Evolutionary conservation across 1,284 basidiomycete species (phyloP).

Genomic region (Abortiporus biennis): DNA sequence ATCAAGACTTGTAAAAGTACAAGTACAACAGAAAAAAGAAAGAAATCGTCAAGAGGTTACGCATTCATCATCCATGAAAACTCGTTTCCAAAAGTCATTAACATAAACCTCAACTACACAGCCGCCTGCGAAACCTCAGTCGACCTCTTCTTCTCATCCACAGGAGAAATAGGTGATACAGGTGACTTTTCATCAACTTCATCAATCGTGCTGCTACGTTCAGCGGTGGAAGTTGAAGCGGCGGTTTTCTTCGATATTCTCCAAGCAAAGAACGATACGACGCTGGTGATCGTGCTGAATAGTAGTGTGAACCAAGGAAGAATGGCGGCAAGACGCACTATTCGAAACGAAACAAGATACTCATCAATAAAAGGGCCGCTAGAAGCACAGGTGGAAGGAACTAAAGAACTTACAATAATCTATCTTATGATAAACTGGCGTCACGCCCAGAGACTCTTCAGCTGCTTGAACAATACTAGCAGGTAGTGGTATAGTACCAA

Average conservation of each 20-base stretch:
- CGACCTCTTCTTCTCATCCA: no score
- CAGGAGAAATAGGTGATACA: no score
- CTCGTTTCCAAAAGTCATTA: no score
- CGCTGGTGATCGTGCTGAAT: constrained; percentile 21
- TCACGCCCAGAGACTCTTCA: constrained; percentile 34
- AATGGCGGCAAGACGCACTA: constrained; percentile 20
- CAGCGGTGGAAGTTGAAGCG: no score
- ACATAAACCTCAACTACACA: no score
- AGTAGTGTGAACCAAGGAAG: constrained; percentile 28
- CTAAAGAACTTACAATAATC: constrained; percentile 33
- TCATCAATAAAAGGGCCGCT: neutral
- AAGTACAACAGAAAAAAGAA: no score
- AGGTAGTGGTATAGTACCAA: constrained; percentile 33
- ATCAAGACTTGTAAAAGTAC: no score
- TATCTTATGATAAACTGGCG: constrained; percentile 40
- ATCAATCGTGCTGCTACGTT: no score
- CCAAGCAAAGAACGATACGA: constrained; percentile 18
- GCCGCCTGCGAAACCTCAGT: no score
- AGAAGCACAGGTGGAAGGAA: constrained; percentile 1
- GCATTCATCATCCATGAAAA: no score
- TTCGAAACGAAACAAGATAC: neutral
- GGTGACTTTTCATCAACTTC: no score
- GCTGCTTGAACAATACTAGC: constrained; percentile 30
- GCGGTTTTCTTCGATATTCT: constrained; percentile 7
- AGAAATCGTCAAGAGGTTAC: no score